A percentile compares a stretch with the other conserved stretches of the same genome.
phyloP scores from a whole-genome alignment of 148 eudicot species.

The Linanthus parryae region DNA sequence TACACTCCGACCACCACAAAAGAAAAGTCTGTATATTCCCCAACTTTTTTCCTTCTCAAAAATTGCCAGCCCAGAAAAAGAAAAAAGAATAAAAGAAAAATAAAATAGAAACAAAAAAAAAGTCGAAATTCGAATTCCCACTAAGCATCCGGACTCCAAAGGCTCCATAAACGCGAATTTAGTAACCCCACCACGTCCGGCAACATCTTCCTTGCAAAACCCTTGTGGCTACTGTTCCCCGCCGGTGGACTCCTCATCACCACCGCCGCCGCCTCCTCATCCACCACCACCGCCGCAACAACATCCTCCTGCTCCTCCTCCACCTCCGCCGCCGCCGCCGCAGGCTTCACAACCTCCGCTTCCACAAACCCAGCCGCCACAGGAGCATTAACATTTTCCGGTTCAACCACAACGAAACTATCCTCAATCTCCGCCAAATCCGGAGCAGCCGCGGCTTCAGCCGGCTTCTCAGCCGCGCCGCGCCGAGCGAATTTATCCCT shows the following conservation, averaged over 20 bases:
- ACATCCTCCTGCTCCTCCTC: neutral
- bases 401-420: neutral
- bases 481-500: conserved; percentile 22
- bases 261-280: conserved; percentile 2
- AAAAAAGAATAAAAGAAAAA: too few relatives aligned
- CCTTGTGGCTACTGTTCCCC: conserved; percentile 29
- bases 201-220: conserved; percentile 61
- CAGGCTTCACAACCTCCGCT: neutral
- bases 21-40: neutral
- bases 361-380: too few relatives aligned
- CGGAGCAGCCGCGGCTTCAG: neutral
- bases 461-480: neutral
- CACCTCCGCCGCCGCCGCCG: neutral
- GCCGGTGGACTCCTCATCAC: neutral
- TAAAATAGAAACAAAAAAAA: neutral
- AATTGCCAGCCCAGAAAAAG: neutral
- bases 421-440: conserved; percentile 12
- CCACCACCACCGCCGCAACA: neutral
- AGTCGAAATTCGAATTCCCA: too few relatives aligned
- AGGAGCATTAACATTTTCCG: neutral
- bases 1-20: neutral
- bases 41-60: too few relatives aligned
- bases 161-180: conserved; percentile 73
- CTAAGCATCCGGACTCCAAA: conserved; percentile 64
- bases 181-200: conserved; percentile 83